These are phyloP conservation scores for Fusarium denticulatum DNA, from an alignment of 2,329 filamentous ascomycete species.

Conservation along the genomic window DNA sequence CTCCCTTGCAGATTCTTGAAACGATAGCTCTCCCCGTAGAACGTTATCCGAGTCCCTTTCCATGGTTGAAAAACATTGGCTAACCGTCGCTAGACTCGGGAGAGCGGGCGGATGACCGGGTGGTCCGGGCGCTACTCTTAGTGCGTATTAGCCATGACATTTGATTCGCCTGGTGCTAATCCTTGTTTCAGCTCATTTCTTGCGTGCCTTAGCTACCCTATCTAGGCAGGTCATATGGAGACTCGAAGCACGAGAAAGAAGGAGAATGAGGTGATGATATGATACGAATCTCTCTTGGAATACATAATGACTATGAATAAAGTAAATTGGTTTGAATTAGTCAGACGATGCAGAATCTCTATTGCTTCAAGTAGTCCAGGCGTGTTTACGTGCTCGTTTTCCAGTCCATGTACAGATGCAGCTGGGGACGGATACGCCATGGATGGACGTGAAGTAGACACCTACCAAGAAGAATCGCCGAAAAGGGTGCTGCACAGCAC, in stretches of 20 bases:
- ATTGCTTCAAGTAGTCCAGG: not conserved
- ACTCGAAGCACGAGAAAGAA: not conserved
- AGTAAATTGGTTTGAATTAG: accelerated
- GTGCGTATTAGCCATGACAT: not conserved
- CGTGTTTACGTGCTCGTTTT: not conserved
- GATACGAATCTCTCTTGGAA: accelerated
- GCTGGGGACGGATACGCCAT: too few relatives aligned
- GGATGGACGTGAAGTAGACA: too few relatives aligned
- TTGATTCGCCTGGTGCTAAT: accelerated
- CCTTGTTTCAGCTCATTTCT: not conserved
- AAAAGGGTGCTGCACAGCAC: accelerated
- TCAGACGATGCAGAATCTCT: too few relatives aligned
- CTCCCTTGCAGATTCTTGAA: not conserved
- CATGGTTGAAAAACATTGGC: not conserved
- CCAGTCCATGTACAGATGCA: accelerated
- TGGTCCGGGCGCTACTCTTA: not conserved
- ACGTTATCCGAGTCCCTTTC: not conserved
- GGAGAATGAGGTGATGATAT: not conserved
- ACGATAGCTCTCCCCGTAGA: not conserved
- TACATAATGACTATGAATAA: accelerated
- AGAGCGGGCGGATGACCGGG: not conserved
- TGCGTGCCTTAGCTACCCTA: accelerated
- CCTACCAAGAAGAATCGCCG: too few relatives aligned
- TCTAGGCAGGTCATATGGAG: not conserved
- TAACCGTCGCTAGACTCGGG: not conserved